phyloP scores from a whole-genome alignment of 1,139 yeast genomes.

The Suhomyces bolitotheri region DNA sequence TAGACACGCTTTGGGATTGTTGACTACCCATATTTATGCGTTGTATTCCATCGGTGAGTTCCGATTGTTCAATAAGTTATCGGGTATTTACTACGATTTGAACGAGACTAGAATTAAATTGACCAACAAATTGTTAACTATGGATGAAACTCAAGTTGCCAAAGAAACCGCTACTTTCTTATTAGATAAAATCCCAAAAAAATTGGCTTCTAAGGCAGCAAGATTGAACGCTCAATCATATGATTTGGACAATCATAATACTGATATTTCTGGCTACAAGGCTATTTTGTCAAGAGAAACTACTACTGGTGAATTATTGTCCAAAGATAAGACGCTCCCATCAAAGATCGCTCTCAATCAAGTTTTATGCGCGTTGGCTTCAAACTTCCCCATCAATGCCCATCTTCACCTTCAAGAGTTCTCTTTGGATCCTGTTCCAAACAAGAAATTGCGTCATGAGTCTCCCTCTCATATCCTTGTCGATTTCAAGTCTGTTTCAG shows the following conservation, averaged over 20 bases:
- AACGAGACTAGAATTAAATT: slow-evolving; percentile 65
- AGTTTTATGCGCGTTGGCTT: slow-evolving; percentile 68
- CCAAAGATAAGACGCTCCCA: slow-evolving; percentile 45
- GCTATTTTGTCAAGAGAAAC: slow-evolving; percentile 67
- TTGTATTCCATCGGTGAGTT: slow-evolving; percentile 72
- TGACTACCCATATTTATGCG: slow-evolving; percentile 66
- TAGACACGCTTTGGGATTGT: slow-evolving; percentile 53
- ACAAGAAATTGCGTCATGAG: slow-evolving; percentile 48
- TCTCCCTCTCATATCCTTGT: slow-evolving; percentile 78
- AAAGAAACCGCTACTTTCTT: slow-evolving; percentile 61
- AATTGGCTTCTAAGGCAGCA: slow-evolving; percentile 51
- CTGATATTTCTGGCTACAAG: slow-evolving; percentile 77
- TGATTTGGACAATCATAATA: slow-evolving; percentile 43
- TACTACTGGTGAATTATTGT: slow-evolving; percentile 60
- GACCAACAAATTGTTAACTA: slow-evolving; percentile 56
- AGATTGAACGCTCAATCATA: slow-evolving; percentile 40
- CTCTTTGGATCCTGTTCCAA: slow-evolving; percentile 46
- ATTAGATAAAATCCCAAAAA: slow-evolving; percentile 67
- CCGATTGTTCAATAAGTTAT: slow-evolving; percentile 55
- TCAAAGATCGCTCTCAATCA: slow-evolving; percentile 70
- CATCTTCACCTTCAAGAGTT: slow-evolving; percentile 32
- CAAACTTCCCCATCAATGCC: slow-evolving; percentile 64
- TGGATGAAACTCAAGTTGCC: slow-evolving; percentile 55
- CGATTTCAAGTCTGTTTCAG: slow-evolving; percentile 72
- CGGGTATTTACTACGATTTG: slow-evolving; percentile 55